Evolutionary conservation across 2,329 filamentous ascomycete genomes (phyloP), one percentile per base, ranked within the genome.

Genomic region (Clarireedia sp.): DNA sequence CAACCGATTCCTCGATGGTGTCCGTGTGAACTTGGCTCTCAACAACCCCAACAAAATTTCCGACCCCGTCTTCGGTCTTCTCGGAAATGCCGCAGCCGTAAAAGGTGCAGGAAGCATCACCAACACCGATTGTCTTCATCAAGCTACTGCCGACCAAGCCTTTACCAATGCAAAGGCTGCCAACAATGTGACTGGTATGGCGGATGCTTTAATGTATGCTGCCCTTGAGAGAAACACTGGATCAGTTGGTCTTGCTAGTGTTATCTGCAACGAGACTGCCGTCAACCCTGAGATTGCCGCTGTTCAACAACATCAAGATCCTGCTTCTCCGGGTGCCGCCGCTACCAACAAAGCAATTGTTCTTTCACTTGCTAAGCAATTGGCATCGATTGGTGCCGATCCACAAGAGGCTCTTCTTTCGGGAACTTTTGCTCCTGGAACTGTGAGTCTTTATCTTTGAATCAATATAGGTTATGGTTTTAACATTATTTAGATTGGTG

Each of bases 261-360:
- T 75, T 33, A 69, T 77, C 48, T 87, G 83, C 72, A 75, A 69
- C 41, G 72, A 70, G 67, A 81, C 76, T 64, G 80, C 83, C 16
- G 73, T 74, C 56, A 87, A 87, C 70, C 76, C 83, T 2, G 83
- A 87, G 71, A 85, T 87, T 63, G 78, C 75, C 26, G 81, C 81
- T 44, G 67, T 87, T 57, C 71, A 74, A 53, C 82, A 85, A 70
- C 83, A 87, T 70, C 83, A 87, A 70, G 84, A 87, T 67, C 82
- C 84, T 26, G 84, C 83, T 19, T 80, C 80, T 0, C 66, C 74
- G 3, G 77, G 76, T 43, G 80, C 82, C 12, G 75, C 76, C 14
- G 76, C 67, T 1, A 71, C 73, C 48, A 87, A 87, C 74, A 85
- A 84, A 72, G 72, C 74, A 37, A 79, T 86, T 61, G 76, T 80